These are phyloP conservation scores for Berberis thunbergii DNA, from an alignment of 164 flowering plant species.

Conservation along the genomic window DNA sequence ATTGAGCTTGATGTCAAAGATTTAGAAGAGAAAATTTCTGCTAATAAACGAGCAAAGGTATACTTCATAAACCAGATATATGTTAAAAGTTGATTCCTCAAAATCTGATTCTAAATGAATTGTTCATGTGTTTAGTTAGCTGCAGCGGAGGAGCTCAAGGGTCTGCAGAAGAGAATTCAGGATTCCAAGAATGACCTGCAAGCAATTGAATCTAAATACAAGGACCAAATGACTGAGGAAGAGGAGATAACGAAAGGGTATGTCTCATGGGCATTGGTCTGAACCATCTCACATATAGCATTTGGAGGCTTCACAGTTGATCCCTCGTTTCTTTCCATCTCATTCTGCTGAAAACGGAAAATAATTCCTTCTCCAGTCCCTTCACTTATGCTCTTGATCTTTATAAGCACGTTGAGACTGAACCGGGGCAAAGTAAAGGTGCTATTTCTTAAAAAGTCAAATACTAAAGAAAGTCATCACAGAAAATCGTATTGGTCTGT, in stretches of 20 bases:
- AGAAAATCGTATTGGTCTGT: too few species aligned
- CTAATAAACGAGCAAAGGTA: conserved; percentile 58
- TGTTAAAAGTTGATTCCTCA: neutral
- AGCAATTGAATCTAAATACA: conserved; percentile 45
- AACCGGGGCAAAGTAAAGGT: too few species aligned
- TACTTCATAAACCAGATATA: conserved; percentile 1
- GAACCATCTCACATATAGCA: too few species aligned
- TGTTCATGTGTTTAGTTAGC: conserved; percentile 48
- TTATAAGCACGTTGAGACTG: too few species aligned
- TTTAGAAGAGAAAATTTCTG: conserved; percentile 55
- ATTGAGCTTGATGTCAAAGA: conserved; percentile 89
- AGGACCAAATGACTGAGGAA: conserved; percentile 53
- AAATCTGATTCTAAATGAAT: neutral
- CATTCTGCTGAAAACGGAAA: too few species aligned
- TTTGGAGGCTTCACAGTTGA: too few species aligned
- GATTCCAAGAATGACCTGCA: conserved; percentile 59
- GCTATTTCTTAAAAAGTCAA: too few species aligned
- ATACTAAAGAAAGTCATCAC: too few species aligned
- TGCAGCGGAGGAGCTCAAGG: conserved; percentile 51
- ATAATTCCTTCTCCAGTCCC: too few species aligned
- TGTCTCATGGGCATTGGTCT: conserved; percentile 5
- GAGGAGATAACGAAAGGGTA: conserved; percentile 78
- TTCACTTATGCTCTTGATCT: too few species aligned
- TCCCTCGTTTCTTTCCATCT: too few species aligned
- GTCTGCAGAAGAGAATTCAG: conserved; percentile 54